phyloP scores from a whole-genome alignment of 805 yeast species.

The Metschnikowia santaceciliae region DNA sequence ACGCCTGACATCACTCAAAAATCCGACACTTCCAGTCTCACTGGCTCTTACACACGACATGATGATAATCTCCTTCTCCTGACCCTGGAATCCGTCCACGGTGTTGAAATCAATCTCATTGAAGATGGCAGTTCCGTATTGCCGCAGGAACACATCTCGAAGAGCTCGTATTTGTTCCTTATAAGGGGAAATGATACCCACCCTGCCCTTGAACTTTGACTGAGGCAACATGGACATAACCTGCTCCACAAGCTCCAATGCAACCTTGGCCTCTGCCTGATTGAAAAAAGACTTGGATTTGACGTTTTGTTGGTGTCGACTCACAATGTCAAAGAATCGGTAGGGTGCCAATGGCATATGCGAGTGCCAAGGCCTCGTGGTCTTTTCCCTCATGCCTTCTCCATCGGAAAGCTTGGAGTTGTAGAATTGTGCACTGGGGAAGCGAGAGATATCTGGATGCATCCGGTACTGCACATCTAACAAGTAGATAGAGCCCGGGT shows the following conservation, averaged over 20 bases:
- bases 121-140: conserved; percentile 60
- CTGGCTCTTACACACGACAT: conserved; percentile 94
- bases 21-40: conserved; percentile 70
- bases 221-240: conserved; percentile 48
- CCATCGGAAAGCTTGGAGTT: conserved; percentile 73
- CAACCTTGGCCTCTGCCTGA: conserved; percentile 64
- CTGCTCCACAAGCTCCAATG: conserved; percentile 57
- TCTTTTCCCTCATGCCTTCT: conserved; percentile 57
- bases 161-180: conserved; percentile 75
- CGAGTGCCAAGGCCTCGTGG: conserved; percentile 73
- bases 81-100: conserved; percentile 97
- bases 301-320: conserved; percentile 59
- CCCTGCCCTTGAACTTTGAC: conserved; percentile 59
- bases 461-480: conserved; percentile 93
- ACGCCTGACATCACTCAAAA: conserved; percentile 85
- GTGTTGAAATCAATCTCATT: conserved; percentile 84
- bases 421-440: conserved; percentile 86
- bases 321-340: conserved; percentile 64
- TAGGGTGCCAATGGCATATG: conserved; percentile 63
- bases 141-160: conserved; percentile 50
- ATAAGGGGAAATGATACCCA: conserved; percentile 94
- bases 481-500: conserved; percentile 59
- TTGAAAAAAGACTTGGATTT: conserved; percentile 71
- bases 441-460: conserved; percentile 88
- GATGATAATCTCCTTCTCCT: conserved; percentile 89